Percentiles rank a stretch among this genome's conserved stretches.
These are phyloP conservation scores for Thelephora ganbajun DNA, from an alignment of 768 basidiomycete genomes.

Conservation along the genomic window DNA sequence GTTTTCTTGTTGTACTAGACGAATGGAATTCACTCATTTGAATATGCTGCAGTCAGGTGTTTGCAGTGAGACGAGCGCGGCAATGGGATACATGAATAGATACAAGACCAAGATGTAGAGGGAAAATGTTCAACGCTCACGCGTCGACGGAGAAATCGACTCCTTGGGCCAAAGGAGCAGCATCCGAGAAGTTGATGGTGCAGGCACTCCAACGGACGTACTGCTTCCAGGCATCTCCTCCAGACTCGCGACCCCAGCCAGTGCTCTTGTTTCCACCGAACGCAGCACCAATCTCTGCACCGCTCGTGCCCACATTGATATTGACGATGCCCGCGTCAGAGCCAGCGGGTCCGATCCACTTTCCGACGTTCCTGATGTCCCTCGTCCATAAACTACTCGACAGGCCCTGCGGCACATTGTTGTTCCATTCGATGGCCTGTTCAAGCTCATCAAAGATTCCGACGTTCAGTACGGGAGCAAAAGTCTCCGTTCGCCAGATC, in stretches of 20 bases:
- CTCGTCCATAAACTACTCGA: constrained; percentile 88
- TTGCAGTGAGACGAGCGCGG: no score
- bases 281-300: constrained; percentile 70
- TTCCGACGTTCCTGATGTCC: constrained; percentile 70
- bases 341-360: constrained; percentile 84
- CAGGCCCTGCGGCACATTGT: constrained; percentile 81
- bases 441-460: constrained; percentile 78
- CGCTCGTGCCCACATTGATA: constrained; percentile 59
- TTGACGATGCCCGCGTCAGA: constrained; percentile 90
- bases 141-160: constrained; percentile 53
- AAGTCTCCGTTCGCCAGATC: constrained; percentile 72
- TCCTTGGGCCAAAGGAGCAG: constrained; percentile 85
- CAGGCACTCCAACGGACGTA: constrained; percentile 88
- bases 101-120: no score
- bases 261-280: constrained; percentile 96
- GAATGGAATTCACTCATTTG: no score
- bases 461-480: constrained; percentile 82
- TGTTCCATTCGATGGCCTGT: constrained; percentile 83
- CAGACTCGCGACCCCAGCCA: constrained; percentile 92
- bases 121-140: no score
- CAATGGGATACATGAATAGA: no score
- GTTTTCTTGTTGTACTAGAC: no score
- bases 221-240: constrained; percentile 98
- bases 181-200: constrained; percentile 86
- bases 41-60: no score